A percentile compares a stretch with the other conserved stretches of the same genome.
These are phyloP conservation scores for Coemansia sp. DNA, from an alignment of 192 early-diverging fungal species.

Conservation along the genomic window DNA sequence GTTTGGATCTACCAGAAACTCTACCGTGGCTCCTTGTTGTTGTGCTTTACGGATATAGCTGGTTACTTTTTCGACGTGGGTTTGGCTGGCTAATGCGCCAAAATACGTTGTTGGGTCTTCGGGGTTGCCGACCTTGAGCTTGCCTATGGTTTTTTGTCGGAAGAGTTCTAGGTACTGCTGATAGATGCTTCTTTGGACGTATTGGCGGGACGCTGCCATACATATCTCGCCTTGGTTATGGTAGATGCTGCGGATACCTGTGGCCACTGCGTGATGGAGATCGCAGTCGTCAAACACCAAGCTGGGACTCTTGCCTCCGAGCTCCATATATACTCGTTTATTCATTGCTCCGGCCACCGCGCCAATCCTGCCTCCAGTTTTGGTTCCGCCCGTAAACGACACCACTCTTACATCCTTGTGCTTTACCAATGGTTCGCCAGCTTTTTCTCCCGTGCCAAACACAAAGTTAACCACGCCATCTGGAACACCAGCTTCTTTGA, in stretches of 20 bases:
- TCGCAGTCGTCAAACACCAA: conserved; percentile 78
- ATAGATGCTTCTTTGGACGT: conserved; percentile 68
- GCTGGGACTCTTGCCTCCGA: conserved; percentile 84
- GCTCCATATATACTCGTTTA: conserved; percentile 79
- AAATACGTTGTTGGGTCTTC: conserved; percentile 59
- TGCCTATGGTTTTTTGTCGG: conserved; percentile 36
- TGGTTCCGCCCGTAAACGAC: conserved; percentile 78
- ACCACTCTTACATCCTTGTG: conserved; percentile 69
- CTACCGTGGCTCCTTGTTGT: conserved; percentile 60
- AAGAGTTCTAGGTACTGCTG: conserved; percentile 66
- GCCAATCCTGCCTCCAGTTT: conserved; percentile 65
- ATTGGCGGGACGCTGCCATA: conserved; percentile 75
- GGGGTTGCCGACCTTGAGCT: conserved; percentile 72
- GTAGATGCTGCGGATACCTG: conserved; percentile 67
- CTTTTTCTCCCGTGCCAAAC: conserved; percentile 69
- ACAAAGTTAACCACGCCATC: conserved; percentile 82
- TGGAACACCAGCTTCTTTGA: conserved; percentile 72
- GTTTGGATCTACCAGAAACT: conserved; percentile 41
- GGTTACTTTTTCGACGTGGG: conserved; percentile 69
- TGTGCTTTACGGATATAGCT: conserved; percentile 65
- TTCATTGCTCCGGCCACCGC: conserved; percentile 61
- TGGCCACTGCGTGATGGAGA: conserved; percentile 67
- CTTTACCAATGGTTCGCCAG: conserved; percentile 69
- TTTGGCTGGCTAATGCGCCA: conserved; percentile 70
- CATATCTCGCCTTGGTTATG: conserved; percentile 81